Evolutionary conservation across 768 basidiomycete genomes (phyloP).

Genomic region (Russula earlei): DNA sequence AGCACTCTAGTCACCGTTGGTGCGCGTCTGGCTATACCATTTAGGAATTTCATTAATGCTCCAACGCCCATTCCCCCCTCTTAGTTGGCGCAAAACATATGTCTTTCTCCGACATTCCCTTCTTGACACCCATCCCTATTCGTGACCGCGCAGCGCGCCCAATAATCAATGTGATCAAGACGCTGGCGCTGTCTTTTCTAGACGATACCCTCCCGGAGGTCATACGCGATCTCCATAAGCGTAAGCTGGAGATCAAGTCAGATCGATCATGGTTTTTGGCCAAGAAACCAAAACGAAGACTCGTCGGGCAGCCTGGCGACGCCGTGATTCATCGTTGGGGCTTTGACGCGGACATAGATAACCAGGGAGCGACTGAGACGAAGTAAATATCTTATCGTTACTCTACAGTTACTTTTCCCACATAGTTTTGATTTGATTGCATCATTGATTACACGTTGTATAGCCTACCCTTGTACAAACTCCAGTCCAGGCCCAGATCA

Average conservation of each 20-base stretch:
- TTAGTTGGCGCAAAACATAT: conserved; percentile 21
- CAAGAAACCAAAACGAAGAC: neutral
- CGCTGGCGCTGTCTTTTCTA: conserved; percentile 21
- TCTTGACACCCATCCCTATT: conserved; percentile 18
- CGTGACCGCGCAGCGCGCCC: conserved; percentile 5
- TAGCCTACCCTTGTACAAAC: too few species aligned
- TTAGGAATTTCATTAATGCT: neutral
- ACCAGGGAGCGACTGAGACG: neutral
- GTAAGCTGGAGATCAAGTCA: conserved; percentile 15
- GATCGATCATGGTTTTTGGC: conserved; percentile 3
- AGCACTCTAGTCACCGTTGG: conserved; percentile 14
- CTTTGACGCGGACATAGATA: neutral
- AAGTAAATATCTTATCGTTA: neutral
- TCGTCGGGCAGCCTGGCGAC: conserved; percentile 10
- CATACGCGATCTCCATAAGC: conserved; percentile 10
- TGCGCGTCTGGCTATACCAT: neutral
- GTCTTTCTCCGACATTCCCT: conserved; percentile 25
- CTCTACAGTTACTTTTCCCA: too few species aligned
- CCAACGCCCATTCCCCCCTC: neutral
- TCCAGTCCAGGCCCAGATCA: too few species aligned
- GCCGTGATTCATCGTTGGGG: conserved; percentile 11
- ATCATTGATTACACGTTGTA: too few species aligned
- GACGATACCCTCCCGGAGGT: conserved; percentile 15
- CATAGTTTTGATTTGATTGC: too few species aligned
- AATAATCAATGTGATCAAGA: conserved; percentile 19